Base-by-base conservation (phyloP, 2,329 filamentous ascomycete genomes). In the Aspergillus novoparasiticus region DNA sequence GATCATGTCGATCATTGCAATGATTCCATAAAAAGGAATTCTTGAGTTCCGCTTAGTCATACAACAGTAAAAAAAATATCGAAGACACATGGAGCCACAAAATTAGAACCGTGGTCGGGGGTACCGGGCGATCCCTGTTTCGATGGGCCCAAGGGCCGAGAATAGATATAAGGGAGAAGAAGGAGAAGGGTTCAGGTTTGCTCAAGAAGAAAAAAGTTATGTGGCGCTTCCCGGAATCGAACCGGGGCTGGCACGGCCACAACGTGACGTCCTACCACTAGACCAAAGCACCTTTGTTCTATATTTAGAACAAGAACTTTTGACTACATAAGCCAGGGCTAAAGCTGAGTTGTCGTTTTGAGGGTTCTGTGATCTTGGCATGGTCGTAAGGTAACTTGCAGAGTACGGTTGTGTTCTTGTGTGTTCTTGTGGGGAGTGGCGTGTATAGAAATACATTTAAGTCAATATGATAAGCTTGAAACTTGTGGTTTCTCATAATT, bases 201-300 rank as follows among this genome's bases (percentile, higher is more conserved):
- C 34, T 36, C 1, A 36, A 36, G 16, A 36, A 36, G 51, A 19
- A 58, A 61, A 61, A 62, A 59, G 60, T 59, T 45, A 57, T 41
- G 39, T 71, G 69, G 68, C 45, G 64, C 67, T 66, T 59, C 67
- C 67, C 66, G 69, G 69, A 71, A 70, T 71, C 68, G 69, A 71
- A 71, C 69, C 69, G 64, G 68, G 67, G 68, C 69, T 71, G 67
- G 68, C 69, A 71, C 69, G 68, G 69, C 68, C 69, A 71, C 69
- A 71, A 71, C 69, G 68, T 71, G 60, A 71, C 68, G 68, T 71
- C 69, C 66, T 71, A 71, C 69, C 68, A 70, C 64, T 70, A 66
- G 55, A 69, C 67, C 67, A 69, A 58, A 62, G 66, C 65, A 68
- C 67, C 67, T 59, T 36, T 58, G 19, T 63, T 30, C 39, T 61